Conservation (phyloP, 345 rosid species). For the Brassica carinata region DNA sequence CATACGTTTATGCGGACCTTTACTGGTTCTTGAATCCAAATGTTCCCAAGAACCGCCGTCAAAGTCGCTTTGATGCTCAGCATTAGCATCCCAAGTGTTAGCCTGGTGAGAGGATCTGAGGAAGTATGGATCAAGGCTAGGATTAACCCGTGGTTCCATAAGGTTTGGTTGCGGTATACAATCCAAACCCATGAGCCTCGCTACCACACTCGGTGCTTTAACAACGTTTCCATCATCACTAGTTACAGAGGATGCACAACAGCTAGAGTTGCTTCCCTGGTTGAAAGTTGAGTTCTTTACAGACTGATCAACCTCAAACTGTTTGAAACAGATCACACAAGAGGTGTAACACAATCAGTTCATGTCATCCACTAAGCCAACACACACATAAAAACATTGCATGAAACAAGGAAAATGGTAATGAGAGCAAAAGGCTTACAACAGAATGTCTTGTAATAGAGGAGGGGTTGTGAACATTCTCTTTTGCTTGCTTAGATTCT, state of each 20-base stretch:
- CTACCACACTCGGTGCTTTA: conserved; percentile 86
- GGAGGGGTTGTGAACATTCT: conserved; percentile 32
- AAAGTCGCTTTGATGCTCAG: conserved; percentile 49
- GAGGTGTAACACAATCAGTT: neutral
- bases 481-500: conserved; percentile 37
- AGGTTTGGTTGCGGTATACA: conserved; percentile 66
- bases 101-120: conserved; percentile 55
- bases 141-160: conserved; percentile 57
- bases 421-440: conserved; percentile 29
- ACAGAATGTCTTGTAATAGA: conserved; percentile 15
- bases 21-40: conserved; percentile 46
- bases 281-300: conserved; percentile 52
- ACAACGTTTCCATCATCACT: conserved; percentile 86
- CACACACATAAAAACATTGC: neutral
- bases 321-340: conserved; percentile 28
- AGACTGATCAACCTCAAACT: conserved; percentile 74
- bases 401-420: neutral
- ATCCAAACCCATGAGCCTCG: conserved; percentile 96
- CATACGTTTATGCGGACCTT: conserved; percentile 60
- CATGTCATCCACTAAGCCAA: conserved; percentile 39
- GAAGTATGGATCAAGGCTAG: conserved; percentile 55
- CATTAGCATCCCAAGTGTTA: conserved; percentile 47
- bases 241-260: conserved; percentile 86
- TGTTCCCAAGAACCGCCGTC: conserved; percentile 58
- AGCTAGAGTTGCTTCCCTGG: conserved; percentile 72